Evolutionary conservation across 768 basidiomycete species (phyloP).

Genomic region (Amanita subjunquillea): DNA sequence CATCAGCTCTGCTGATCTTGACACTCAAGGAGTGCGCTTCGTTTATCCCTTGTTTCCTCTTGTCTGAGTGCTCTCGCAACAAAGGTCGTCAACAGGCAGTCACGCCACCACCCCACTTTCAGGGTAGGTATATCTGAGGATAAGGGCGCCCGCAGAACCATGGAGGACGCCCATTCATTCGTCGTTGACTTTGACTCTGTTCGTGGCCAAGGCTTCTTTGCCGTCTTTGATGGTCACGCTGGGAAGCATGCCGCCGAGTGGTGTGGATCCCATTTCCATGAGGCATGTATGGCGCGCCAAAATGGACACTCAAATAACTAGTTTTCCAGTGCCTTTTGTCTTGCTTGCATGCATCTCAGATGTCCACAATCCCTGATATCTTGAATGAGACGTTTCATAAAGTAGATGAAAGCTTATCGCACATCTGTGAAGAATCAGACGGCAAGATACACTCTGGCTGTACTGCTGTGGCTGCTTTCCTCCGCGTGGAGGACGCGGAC

Average conservation of each 20-base stretch:
- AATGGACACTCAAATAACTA: constrained; percentile 10
- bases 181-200: constrained; percentile 89
- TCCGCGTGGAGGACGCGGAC: constrained; percentile 78
- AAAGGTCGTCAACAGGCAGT: constrained; percentile 65
- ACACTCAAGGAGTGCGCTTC: constrained; percentile 64
- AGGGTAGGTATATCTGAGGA: constrained; percentile 74
- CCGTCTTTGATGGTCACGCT: constrained; percentile 97
- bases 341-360: constrained; percentile 50
- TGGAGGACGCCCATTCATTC: constrained; percentile 98
- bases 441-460: constrained; percentile 96
- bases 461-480: constrained; percentile 92
- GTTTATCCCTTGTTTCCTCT: not conserved
- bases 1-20: constrained; percentile 66
- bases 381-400: constrained; percentile 92
- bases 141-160: constrained; percentile 81
- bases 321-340: constrained; percentile 53
- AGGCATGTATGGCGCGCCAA: constrained; percentile 26
- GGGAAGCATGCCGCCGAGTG: constrained; percentile 98
- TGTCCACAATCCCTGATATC: constrained; percentile 67
- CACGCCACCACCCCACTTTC: constrained; percentile 53
- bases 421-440: constrained; percentile 76
- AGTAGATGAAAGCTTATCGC: constrained; percentile 78
- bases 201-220: constrained; percentile 95
- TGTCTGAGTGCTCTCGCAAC: not conserved
- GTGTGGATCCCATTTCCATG: constrained; percentile 95